These are phyloP conservation scores for Globisporangium barbulae DNA, from an alignment of 352 stramenopile species.

Conservation along the genomic window DNA sequence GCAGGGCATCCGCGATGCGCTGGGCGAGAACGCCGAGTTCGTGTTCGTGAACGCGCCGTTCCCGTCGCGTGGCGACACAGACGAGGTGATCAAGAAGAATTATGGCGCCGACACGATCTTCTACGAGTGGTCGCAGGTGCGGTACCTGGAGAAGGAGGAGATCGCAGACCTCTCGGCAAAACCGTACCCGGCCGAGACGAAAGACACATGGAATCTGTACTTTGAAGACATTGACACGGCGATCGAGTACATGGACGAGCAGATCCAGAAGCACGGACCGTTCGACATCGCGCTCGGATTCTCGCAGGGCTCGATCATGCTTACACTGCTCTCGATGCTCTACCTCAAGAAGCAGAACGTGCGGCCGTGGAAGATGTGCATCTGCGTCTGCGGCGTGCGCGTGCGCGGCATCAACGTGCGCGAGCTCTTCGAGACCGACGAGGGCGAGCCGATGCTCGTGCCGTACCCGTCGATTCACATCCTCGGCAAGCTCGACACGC, in stretches of 20 bases:
- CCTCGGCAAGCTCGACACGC: constrained; percentile 39
- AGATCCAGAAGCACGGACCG: constrained; percentile 33
- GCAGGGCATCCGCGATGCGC: constrained; percentile 30
- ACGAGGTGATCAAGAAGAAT: constrained; percentile 23
- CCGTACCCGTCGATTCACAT: constrained; percentile 51
- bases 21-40: constrained; percentile 38
- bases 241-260: constrained; percentile 36
- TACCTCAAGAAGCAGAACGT: constrained; percentile 28
- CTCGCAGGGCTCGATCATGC: constrained; percentile 50
- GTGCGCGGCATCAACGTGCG: constrained; percentile 33
- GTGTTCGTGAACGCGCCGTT: constrained; percentile 40
- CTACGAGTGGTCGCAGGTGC: constrained; percentile 45
- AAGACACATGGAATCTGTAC: constrained; percentile 24
- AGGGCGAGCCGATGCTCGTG: constrained; percentile 18
- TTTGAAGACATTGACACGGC: constrained; percentile 35
- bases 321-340: constrained; percentile 37
- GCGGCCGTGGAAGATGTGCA: constrained; percentile 35
- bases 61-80: constrained; percentile 18
- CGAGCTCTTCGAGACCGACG: constrained; percentile 30
- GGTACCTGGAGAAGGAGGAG: constrained; percentile 22
- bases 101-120: constrained; percentile 35
- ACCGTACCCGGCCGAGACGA: constrained; percentile 20
- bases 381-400: constrained; percentile 42
- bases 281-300: constrained; percentile 57
- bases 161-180: constrained; percentile 19